Base-by-base conservation (phyloP, 2,329 filamentous ascomycete species). In the Claviceps paspali region DNA sequence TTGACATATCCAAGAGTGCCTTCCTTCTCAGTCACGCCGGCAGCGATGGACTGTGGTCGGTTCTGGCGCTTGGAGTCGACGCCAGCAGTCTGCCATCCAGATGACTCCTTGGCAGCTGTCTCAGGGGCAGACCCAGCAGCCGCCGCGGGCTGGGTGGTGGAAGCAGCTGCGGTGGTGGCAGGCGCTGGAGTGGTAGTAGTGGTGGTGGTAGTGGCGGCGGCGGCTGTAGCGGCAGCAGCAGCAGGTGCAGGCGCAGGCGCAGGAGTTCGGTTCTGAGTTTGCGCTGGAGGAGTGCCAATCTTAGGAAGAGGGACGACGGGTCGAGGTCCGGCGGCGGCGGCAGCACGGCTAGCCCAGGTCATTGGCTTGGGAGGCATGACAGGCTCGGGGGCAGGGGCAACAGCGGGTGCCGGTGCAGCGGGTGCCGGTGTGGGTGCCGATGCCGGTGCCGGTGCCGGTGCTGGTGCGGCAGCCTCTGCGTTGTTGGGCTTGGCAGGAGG, bases 1-100 rank as follows among this genome's bases (percentile, higher is more conserved):
- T 94, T 94, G 60, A 98, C 85, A 60, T 95, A 96, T 15, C 82
- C 91, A 48, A 86, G 73, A 38, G 79, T 79, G 43, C 75, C 75
- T 44, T 88, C 80, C 52, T 84, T 81, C 52, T 87, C 82, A 33
- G 63, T 55, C n/a, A 63, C 59, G 19, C 67, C 58, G 35, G 65
- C 66, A 39, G 75, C 67, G 48, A 75, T 67, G 38, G 77, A 73
- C 58, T 82, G 79, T 36, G 73, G 73, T 45, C 84, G 76, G 51
- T 78, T 79, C 56, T 91, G 83, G 54, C 84, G 79, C 68, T 91
- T 91, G 49, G 80, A 80, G 59, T 93, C 82, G 39, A 76, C 73
- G 40, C 80, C 79, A 38, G 83, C 88, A 34, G 82, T 88, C 60
- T 94, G 88, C 91, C 91, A 98, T 41, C 65, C 65, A 27, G 60